Evolutionary conservation across 2,329 filamentous ascomycete genomes (phyloP).

Genomic region (Alternaria incomplexa): DNA sequence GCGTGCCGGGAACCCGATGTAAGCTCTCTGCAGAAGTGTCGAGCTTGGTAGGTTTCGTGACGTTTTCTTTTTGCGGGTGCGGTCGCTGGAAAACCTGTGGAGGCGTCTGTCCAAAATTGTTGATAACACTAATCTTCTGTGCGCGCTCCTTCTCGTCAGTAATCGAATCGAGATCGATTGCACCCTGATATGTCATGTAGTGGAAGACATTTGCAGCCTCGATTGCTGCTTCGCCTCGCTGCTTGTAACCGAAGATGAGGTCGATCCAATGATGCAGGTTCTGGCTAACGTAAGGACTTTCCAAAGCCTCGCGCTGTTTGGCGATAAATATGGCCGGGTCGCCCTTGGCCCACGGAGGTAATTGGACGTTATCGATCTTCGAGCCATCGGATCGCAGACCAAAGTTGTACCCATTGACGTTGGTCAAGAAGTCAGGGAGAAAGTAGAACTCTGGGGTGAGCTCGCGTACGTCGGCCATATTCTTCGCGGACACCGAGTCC

Average conservation of each 20-base stretch:
- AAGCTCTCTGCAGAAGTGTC: slow-evolving; percentile 80
- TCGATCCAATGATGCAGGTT: slow-evolving; percentile 96
- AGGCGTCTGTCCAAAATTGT: slow-evolving; percentile 98
- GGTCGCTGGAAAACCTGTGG: slow-evolving; percentile 88
- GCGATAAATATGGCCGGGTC: slow-evolving; percentile 94
- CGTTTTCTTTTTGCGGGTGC: slow-evolving; percentile 76
- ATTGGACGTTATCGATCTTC: slow-evolving; percentile 80
- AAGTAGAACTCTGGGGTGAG: slow-evolving; percentile 98
- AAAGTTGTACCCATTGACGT: slow-evolving; percentile 93
- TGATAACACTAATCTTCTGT: slow-evolving; percentile 93
- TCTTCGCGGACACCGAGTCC: slow-evolving; percentile 86
- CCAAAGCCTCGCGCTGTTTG: slow-evolving; percentile 93
- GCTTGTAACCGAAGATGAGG: slow-evolving; percentile 91
- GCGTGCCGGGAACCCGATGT: slow-evolving; percentile 76
- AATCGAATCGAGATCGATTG: slow-evolving; percentile 90
- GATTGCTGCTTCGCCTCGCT: slow-evolving; percentile 88
- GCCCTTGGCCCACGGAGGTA: slow-evolving; percentile 97
- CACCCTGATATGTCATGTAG: slow-evolving; percentile 91
- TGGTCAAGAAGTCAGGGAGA: slow-evolving; percentile 91
- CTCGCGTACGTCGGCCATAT: slow-evolving; percentile 93
- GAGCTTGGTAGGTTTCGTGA: slow-evolving; percentile 70
- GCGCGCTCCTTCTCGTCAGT: slow-evolving; percentile 84
- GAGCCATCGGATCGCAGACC: slow-evolving; percentile 81
- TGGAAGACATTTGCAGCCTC: slow-evolving; percentile 96
- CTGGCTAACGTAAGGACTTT: slow-evolving; percentile 89